A percentile compares a stretch with the other conserved stretches of the same genome.
Evolutionary conservation across 176 grass and related monocot genomes (phyloP).

Genomic region (Urochloa ruziziensis): DNA sequence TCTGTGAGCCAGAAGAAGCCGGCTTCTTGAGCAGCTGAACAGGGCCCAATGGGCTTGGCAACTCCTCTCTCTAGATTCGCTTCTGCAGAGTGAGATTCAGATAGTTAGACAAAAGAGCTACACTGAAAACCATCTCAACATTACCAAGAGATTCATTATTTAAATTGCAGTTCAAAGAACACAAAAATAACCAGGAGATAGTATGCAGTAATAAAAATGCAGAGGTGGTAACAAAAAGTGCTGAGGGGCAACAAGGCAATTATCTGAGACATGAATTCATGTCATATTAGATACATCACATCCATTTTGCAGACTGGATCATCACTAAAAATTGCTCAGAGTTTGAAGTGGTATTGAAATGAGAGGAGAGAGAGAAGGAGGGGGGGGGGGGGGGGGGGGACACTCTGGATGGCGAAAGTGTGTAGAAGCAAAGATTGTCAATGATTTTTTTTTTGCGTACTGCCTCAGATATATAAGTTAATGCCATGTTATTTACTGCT

Average conservation of each 20-base stretch:
- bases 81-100: neutral
- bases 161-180: neutral
- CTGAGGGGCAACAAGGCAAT: neutral
- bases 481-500: conserved; percentile 35
- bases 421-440: neutral
- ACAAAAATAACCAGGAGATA: too few species aligned
- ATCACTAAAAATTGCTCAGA: neutral
- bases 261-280: conserved; percentile 23
- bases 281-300: conserved; percentile 28
- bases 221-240: too few species aligned
- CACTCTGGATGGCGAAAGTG: too few species aligned
- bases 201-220: too few species aligned
- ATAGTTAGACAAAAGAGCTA: neutral
- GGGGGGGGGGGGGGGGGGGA: too few species aligned
- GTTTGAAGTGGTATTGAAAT: neutral
- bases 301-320: conserved; percentile 64
- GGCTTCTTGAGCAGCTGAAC: too few species aligned
- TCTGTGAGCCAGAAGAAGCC: too few species aligned
- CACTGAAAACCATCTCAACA: neutral
- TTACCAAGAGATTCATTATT: neutral
- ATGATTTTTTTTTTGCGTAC: neutral
- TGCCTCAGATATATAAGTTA: conserved; percentile 28
- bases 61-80: neutral
- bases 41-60: neutral
- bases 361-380: too few species aligned